Base-by-base conservation (phyloP, 1,139 yeast species). In the Arxiozyma bovina region DNA sequence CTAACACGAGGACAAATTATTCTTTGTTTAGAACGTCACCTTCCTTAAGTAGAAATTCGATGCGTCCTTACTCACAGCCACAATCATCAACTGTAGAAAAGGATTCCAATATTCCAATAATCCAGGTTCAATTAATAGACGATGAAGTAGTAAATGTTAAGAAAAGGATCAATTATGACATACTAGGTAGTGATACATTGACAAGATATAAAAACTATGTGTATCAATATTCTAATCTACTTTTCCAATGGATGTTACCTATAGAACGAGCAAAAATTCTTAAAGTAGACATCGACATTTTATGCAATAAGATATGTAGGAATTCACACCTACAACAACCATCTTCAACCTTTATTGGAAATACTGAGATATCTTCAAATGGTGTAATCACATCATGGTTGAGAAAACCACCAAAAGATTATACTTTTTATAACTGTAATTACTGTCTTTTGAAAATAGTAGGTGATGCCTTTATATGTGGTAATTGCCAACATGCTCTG, bases 181-280 rank as follows among this genome's bases (percentile, higher is more conserved):
- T 83, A 48, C 69, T 86, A 49, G 77, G 77, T 52, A 69, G 79
- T 5, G 74, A 76, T 30, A 78, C 79, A 53, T 74, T 73, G 30
- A 70, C 67, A 1, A 77, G 77, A 57, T 75, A 80, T 56, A 71
- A 73, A 52, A 62, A 68, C 17, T 87, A 86, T 67, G 72, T 96
- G 46, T 77, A 78, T 40, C 85, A 83, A 57, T 91, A 91, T 68
- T 93, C 97, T 0, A 80, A 85, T n/a, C 77, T 90, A 68, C 73
- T 91, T 25, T 88, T 80, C 62, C 70, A 78, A 45, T 91, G 98
- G 98, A 94, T 93, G 0, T 74, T 90, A 34, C 88, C 90, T 0
- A 77, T 87, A 21, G 81, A 84, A 60, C 72, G 96, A 43, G 80
- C 87, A 41, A 93, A 91, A 63, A 79, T 91, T 7, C 70, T 89